These are phyloP conservation scores for Backusella tuberculispora DNA, from an alignment of 192 early-diverging fungal genomes.

Conservation along the genomic window DNA sequence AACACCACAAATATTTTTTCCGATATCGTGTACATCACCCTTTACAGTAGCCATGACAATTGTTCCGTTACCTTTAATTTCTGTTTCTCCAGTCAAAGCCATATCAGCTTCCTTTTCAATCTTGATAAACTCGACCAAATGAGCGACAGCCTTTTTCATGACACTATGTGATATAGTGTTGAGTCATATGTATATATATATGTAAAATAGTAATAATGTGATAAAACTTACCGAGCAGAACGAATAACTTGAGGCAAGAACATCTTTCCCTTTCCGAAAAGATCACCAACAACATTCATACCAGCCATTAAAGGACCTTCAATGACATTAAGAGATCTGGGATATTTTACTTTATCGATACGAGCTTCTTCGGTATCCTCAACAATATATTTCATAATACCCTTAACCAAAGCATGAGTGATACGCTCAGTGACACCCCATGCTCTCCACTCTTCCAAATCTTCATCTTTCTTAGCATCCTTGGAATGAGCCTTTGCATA, in stretches of 20 bases:
- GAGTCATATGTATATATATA: neutral
- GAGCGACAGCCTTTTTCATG: conserved; percentile 98
- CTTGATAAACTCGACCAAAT: conserved; percentile 94
- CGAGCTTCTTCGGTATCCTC: conserved; percentile 95
- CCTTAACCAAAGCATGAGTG: conserved; percentile 88
- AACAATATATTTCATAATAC: conserved; percentile 91
- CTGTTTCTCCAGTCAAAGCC: conserved; percentile 48
- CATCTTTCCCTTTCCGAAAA: conserved; percentile 96
- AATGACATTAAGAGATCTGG: conserved; percentile 92
- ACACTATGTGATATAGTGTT: conserved; percentile 55
- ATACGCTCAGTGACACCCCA: conserved; percentile 76
- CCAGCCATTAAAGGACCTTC: conserved; percentile 96
- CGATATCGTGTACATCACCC: conserved; percentile 98
- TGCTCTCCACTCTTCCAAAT: conserved; percentile 87
- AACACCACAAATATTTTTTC: conserved; percentile 97
- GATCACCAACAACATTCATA: conserved; percentile 92
- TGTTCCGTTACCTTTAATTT: conserved; percentile 75
- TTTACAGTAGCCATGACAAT: conserved; percentile 95
- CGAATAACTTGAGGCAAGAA: conserved; percentile 99
- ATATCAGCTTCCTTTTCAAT: conserved; percentile 83
- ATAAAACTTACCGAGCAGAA: conserved; percentile 69
- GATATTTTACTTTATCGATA: conserved; percentile 70
- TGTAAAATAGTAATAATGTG: neutral
- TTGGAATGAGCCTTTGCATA: conserved; percentile 87
- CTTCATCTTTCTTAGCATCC: conserved; percentile 67